Evolutionary conservation across 2,329 filamentous ascomycete genomes (phyloP).

Genomic region (Curvularia verruculosa): DNA sequence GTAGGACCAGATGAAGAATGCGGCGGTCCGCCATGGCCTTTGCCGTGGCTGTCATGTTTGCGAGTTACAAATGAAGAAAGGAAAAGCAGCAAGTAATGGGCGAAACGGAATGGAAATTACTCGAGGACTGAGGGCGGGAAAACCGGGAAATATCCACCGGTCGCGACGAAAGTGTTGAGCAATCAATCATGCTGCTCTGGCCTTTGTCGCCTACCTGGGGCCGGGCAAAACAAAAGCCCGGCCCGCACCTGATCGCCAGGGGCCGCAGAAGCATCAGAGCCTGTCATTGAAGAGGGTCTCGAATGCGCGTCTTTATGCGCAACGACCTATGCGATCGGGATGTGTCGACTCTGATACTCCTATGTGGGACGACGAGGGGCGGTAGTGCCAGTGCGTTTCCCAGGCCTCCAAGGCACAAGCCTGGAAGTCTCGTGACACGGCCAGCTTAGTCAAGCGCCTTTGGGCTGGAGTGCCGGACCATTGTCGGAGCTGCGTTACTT

Average conservation of each 20-base stretch:
- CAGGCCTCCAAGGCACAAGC: slow-evolving; percentile 1
- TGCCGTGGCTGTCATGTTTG: slow-evolving; percentile 32
- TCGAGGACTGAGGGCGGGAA: slow-evolving; percentile 5
- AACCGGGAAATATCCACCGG: slow-evolving; percentile 4
- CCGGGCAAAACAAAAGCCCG: slow-evolving; percentile 18
- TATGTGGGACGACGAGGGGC: background rate
- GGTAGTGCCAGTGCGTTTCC: slow-evolving; percentile 2
- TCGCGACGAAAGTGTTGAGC: slow-evolving; percentile 9
- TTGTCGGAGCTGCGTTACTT: slow-evolving; percentile 7
- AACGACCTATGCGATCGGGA: slow-evolving; percentile 11
- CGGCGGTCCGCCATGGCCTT: slow-evolving; percentile 30
- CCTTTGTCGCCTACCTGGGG: slow-evolving; percentile 15
- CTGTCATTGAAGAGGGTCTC: slow-evolving; percentile 11
- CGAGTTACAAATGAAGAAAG: slow-evolving; percentile 8
- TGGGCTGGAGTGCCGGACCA: slow-evolving; percentile 16
- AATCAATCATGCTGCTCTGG: slow-evolving; percentile 22
- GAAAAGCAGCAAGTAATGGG: slow-evolving; percentile 12
- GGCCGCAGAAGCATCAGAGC: slow-evolving; percentile 14
- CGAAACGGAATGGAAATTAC: slow-evolving; percentile 4
- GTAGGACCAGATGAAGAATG: slow-evolving; percentile 35
- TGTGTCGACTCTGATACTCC: background rate
- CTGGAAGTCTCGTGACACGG: slow-evolving; percentile 7
- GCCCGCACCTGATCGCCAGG: slow-evolving; percentile 24
- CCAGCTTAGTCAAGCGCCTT: slow-evolving; percentile 16
- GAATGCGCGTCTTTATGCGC: slow-evolving; percentile 3